These are phyloP conservation scores for Nannizziopsis barbatae DNA, from an alignment of 2,329 filamentous ascomycete species.

Conservation along the genomic window DNA sequence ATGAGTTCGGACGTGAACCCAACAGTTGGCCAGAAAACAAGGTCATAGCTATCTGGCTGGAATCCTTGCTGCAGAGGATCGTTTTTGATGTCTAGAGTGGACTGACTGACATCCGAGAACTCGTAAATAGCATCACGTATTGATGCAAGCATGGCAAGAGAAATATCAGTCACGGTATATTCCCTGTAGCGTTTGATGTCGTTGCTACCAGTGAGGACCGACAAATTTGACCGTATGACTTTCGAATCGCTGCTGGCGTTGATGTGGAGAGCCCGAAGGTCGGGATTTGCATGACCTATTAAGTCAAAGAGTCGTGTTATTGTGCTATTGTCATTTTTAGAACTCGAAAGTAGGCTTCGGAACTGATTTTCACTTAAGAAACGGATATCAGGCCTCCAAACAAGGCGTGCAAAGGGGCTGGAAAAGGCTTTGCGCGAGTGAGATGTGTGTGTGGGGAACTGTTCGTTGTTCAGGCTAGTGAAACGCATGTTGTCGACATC, in stretches of 20 bases:
- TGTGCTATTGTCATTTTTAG: too few species aligned
- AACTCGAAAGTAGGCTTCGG: not conserved
- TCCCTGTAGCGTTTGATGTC: not conserved
- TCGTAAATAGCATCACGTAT: too few species aligned
- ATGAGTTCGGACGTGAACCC: too few species aligned
- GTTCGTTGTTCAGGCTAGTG: not conserved
- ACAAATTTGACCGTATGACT: slow-evolving; percentile 3
- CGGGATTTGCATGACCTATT: slow-evolving; percentile 21
- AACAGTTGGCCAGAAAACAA: too few species aligned
- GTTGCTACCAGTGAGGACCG: slow-evolving; percentile 7
- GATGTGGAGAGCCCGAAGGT: slow-evolving; percentile 15
- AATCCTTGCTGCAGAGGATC: too few species aligned
- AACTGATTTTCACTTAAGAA: not conserved
- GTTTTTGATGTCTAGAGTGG: too few species aligned
- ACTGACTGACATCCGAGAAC: too few species aligned
- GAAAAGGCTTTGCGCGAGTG: slow-evolving; percentile 10
- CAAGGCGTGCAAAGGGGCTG: slow-evolving; percentile 15
- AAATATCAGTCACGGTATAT: slow-evolving; percentile 35
- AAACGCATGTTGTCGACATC: slow-evolving; percentile 12
- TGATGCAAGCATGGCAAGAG: slow-evolving; percentile 31
- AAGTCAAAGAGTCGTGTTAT: slow-evolving; percentile 14
- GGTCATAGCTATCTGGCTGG: too few species aligned
- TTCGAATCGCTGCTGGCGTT: slow-evolving; percentile 16
- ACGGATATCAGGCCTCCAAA: slow-evolving; percentile 19
- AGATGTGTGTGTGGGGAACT: not conserved